Base-by-base conservation (phyloP, 164 flowering plant species). In the Vitis rupestris region DNA sequence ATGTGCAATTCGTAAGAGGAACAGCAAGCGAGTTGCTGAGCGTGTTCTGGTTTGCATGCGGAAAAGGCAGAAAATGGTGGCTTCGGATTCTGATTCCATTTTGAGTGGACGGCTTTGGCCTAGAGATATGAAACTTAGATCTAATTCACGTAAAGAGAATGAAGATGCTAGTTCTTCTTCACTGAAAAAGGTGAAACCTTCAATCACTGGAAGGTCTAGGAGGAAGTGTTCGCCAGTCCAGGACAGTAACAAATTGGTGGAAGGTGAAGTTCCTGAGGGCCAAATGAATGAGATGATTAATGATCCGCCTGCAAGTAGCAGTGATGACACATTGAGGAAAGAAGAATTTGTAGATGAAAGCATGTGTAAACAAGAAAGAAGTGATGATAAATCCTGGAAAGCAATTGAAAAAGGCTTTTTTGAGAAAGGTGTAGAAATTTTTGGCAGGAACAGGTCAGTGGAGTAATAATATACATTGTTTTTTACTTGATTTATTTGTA, bases 371-470 rank as follows among this genome's bases (percentile, higher is more conserved):
- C 85, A 81, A 75, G 93, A 82, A 70, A 29, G 52, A 16, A 73
- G 14, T 76, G 79, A 76, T 70, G 79, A 74, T 67, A 85, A 76
- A 75, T 71, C 88, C 49, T 96, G 98, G 99, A 93, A 83, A 81
- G 59, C 90, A 58, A 71, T 90, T 74, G 99, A 96, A 79, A 92
- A 90, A 77, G 73, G 86, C 59, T 91, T 96, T 51, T 88, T 80
- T 73, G 86, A 88, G 12, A 93, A 96, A 82, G 99, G 99, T 30
- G 52, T 92, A 47, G 94, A 90, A 82, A 96, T 96, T 67, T 96
- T 89, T 78, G 98, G 99, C 64, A 83, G 84, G 82, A 92, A 84
- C 80, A 93, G 99, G 99, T 96, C 57, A 72, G 92, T 82, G 7
- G 9, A 61, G 63, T 44, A 14, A 48, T 59, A 50, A 48, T 59